These are phyloP conservation scores for Calocybe indica DNA, from an alignment of 768 basidiomycete species.

Conservation along the genomic window DNA sequence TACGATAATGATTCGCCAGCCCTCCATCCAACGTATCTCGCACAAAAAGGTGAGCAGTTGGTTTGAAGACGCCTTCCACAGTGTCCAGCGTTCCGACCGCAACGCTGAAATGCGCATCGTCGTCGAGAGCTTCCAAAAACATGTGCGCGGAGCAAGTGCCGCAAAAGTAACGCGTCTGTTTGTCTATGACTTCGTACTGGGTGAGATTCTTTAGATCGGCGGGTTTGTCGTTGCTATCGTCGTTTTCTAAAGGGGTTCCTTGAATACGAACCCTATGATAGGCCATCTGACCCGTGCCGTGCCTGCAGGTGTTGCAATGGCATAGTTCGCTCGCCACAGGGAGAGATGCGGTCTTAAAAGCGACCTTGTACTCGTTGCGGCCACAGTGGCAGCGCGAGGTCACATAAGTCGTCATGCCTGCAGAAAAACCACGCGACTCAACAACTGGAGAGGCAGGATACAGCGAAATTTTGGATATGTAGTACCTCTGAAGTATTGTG, in stretches of 20 bases:
- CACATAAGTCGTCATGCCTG: slow-evolving; percentile 10
- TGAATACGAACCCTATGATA: slow-evolving; percentile 6
- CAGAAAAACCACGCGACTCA: background rate
- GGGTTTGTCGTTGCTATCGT: background rate
- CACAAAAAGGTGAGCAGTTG: background rate
- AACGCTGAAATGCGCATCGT: background rate
- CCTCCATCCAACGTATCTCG: background rate
- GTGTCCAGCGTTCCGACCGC: background rate
- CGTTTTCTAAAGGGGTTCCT: background rate
- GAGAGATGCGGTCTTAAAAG: slow-evolving; percentile 8
- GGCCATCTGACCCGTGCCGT: slow-evolving; percentile 13
- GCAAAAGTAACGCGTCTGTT: background rate
- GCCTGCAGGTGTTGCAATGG: slow-evolving; percentile 18
- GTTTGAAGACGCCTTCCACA: background rate
- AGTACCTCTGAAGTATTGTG: too few relatives aligned
- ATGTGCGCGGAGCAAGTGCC: background rate
- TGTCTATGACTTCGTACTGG: slow-evolving; percentile 2
- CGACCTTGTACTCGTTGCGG: slow-evolving; percentile 8
- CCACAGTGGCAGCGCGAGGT: slow-evolving; percentile 14
- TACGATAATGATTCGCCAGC: background rate
- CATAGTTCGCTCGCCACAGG: slow-evolving; percentile 12
- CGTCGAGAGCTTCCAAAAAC: background rate
- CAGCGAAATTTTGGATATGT: too few relatives aligned
- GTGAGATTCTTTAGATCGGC: slow-evolving; percentile 5
- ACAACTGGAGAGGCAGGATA: background rate